Conservation (phyloP, 2,329 filamentous ascomycete species). For the Xylaria sp. region DNA sequence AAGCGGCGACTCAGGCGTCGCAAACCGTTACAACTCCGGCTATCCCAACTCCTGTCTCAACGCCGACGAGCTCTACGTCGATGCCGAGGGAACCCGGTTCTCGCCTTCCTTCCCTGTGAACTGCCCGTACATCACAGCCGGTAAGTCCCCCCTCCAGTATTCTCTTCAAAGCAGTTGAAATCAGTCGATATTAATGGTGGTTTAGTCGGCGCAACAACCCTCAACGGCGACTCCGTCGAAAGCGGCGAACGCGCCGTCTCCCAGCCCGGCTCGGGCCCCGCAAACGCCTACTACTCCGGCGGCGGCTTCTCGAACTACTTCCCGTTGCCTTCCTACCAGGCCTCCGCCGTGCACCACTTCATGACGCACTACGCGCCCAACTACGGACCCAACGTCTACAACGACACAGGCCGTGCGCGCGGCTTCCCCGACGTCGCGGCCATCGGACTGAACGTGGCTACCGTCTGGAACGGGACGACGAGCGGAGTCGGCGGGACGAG, state of each 20-base stretch:
- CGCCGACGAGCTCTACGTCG: slow-evolving; percentile 14
- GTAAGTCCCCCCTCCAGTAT: slow-evolving; percentile 4
- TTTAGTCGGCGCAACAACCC: slow-evolving; percentile 19
- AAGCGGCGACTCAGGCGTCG: slow-evolving; percentile 21
- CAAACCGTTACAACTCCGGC: slow-evolving; percentile 20
- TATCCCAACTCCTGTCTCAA: slow-evolving; percentile 24
- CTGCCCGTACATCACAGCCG: slow-evolving; percentile 21
- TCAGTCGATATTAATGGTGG: background rate
- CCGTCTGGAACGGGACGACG: slow-evolving; percentile 36
- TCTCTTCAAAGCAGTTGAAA: background rate
- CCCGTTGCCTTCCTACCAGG: slow-evolving; percentile 43
- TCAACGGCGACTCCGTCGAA: slow-evolving; percentile 16
- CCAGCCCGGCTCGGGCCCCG: slow-evolving; percentile 11
- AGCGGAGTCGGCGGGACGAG: slow-evolving; percentile 25
- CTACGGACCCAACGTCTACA: slow-evolving; percentile 41
- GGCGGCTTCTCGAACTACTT: slow-evolving; percentile 49
- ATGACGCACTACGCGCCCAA: slow-evolving; percentile 38
- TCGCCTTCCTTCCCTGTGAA: slow-evolving; percentile 21
- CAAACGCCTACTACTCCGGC: slow-evolving; percentile 36
- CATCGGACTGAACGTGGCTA: slow-evolving; percentile 36
- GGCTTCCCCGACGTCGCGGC: slow-evolving; percentile 46
- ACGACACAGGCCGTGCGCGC: slow-evolving; percentile 40
- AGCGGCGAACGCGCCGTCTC: slow-evolving; percentile 20
- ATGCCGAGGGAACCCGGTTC: slow-evolving; percentile 20
- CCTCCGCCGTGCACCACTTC: slow-evolving; percentile 35